Evolutionary conservation across 768 basidiomycete species (phyloP).

Genomic region (Lactarius akahatsu): DNA sequence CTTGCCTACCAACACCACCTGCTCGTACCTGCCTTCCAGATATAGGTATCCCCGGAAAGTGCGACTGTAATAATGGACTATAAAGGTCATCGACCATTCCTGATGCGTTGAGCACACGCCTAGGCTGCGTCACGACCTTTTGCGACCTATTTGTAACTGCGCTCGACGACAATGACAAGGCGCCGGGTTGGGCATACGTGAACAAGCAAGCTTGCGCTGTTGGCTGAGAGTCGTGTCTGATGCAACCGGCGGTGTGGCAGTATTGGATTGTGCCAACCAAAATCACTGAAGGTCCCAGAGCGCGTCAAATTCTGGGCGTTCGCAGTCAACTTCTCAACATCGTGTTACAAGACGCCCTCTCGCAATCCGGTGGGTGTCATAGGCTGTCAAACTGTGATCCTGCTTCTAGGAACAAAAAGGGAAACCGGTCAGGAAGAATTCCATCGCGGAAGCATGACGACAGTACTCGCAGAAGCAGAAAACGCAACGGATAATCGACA

Average conservation of each 20-base stretch:
- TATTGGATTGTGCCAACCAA: too few species aligned
- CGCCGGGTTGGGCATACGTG: constrained; percentile 66
- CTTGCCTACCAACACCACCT: constrained; percentile 73
- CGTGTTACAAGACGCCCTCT: too few species aligned
- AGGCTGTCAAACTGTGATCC: too few species aligned
- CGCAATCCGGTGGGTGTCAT: too few species aligned
- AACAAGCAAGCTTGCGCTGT: constrained; percentile 74
- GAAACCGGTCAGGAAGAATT: too few species aligned
- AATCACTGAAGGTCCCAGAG: too few species aligned
- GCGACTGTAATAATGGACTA: constrained; percentile 86
- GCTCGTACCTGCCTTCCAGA: constrained; percentile 92
- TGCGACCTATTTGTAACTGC: constrained; percentile 67
- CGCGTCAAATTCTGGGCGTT: too few species aligned
- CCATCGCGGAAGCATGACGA: too few species aligned
- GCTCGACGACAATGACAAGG: constrained; percentile 62
- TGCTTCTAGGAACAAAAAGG: too few species aligned
- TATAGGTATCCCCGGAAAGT: constrained; percentile 80
- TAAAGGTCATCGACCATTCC: constrained; percentile 90
- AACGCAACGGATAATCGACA: too few species aligned
- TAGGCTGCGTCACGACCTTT: constrained; percentile 83
- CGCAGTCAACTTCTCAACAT: too few species aligned
- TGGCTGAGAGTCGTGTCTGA: constrained; percentile 72
- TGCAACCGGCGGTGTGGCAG: constrained; percentile 61
- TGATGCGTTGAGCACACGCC: constrained; percentile 93
- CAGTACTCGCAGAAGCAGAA: too few species aligned